These are phyloP conservation scores for Diplogelasinospora grovesii DNA, from an alignment of 495 filamentous ascomycete genomes.

Conservation along the genomic window DNA sequence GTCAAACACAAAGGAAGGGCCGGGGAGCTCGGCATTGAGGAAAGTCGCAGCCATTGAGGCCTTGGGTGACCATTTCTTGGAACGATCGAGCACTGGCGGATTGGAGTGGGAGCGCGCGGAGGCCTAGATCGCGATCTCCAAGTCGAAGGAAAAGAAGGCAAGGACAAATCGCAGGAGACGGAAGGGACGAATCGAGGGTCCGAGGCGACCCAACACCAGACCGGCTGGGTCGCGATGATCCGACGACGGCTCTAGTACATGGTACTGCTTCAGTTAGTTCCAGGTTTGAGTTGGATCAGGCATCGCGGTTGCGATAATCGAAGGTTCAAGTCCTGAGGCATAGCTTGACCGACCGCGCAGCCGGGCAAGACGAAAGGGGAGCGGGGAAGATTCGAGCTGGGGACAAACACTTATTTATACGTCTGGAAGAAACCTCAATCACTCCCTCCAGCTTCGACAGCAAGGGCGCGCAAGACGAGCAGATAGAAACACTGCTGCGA, in stretches of 20 bases:
- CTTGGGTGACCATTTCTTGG: slow-evolving; percentile 23
- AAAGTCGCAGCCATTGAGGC: slow-evolving; percentile 44
- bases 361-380: slow-evolving; percentile 7
- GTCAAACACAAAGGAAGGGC: slow-evolving; percentile 39
- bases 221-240: slow-evolving; percentile 35
- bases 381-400: background rate
- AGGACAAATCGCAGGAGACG: background rate
- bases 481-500: slow-evolving; percentile 9
- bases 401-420: slow-evolving; percentile 23
- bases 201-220: slow-evolving; percentile 25
- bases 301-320: slow-evolving; percentile 15
- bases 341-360: slow-evolving; percentile 19
- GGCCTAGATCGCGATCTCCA: slow-evolving; percentile 9
- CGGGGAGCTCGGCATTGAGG: slow-evolving; percentile 32
- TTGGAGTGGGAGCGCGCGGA: background rate
- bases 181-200: slow-evolving; percentile 1
- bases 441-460: background rate
- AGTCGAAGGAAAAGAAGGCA: slow-evolving; percentile 4
- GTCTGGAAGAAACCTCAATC: background rate
- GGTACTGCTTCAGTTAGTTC: slow-evolving; percentile 32
- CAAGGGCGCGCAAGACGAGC: slow-evolving; percentile 12
- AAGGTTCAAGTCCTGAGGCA: slow-evolving; percentile 25
- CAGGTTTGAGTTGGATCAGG: slow-evolving; percentile 6
- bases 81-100: slow-evolving; percentile 6
- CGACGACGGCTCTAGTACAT: slow-evolving; percentile 34